Conservation (phyloP, 2,329 filamentous ascomycete genomes). For the Neofusicoccum kwambonambiense region DNA sequence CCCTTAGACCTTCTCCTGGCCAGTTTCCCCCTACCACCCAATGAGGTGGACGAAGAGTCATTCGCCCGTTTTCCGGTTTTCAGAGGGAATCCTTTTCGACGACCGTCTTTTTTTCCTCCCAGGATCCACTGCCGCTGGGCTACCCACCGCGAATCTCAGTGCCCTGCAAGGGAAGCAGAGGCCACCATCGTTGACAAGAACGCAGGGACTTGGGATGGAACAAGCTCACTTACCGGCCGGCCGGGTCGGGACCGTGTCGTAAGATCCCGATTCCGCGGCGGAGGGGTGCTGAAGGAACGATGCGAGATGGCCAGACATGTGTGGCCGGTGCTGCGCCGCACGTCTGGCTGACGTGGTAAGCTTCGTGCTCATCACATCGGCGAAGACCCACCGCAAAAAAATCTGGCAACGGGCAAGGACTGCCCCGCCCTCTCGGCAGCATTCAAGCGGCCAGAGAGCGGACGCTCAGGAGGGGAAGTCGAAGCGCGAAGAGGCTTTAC, state of each 20-base stretch:
- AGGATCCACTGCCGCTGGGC: not conserved
- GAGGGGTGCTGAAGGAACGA: slow-evolving; percentile 2
- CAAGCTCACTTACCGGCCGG: slow-evolving; percentile 1
- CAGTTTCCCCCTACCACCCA: not conserved
- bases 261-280: slow-evolving; percentile 14
- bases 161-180: slow-evolving; percentile 1
- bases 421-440: not conserved
- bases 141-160: not conserved
- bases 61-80: not conserved
- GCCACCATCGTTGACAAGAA: not conserved
- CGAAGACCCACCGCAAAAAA: not conserved
- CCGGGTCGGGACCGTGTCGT: slow-evolving; percentile 3
- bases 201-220: slow-evolving; percentile 5
- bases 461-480: not conserved
- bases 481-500: not conserved
- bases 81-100: not conserved
- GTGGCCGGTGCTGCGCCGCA: slow-evolving; percentile 10
- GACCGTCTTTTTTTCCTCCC: not conserved
- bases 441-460: not conserved
- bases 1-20: not conserved
- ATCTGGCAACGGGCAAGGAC: not conserved
- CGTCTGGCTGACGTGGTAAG: slow-evolving; percentile 12
- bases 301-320: slow-evolving; percentile 1
- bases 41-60: not conserved
- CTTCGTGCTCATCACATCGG: not conserved